Evolutionary conservation across 345 rosid species (phyloP).

Genomic region (Lepidium didymum): DNA sequence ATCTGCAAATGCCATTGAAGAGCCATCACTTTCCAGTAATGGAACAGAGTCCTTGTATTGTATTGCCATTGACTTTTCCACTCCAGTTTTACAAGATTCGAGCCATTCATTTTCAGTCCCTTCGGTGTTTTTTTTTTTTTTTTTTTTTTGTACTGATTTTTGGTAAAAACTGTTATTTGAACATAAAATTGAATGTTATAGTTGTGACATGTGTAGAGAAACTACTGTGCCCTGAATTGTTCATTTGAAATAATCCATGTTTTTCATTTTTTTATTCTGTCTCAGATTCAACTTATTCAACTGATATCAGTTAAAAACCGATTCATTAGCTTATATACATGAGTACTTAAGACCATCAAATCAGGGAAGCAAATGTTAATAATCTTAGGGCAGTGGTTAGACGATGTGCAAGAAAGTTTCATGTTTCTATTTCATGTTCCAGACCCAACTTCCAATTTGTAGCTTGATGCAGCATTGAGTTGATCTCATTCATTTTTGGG

Average conservation of each 20-base stretch:
- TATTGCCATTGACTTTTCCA: neutral
- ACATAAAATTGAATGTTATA: slow-evolving; percentile 20
- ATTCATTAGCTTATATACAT: neutral
- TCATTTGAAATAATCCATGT: slow-evolving; percentile 16
- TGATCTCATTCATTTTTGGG: slow-evolving; percentile 33
- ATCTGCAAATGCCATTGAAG: slow-evolving; percentile 10
- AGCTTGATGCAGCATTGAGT: slow-evolving; percentile 29
- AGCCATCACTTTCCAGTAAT: neutral
- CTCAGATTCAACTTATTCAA: neutral
- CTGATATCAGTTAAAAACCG: neutral
- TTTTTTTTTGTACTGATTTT: slow-evolving; percentile 8
- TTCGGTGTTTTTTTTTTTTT: neutral
- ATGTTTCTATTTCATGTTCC: slow-evolving; percentile 19
- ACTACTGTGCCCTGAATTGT: slow-evolving; percentile 3
- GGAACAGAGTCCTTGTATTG: slow-evolving; percentile 11
- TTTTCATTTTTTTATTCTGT: neutral
- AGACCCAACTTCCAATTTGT: slow-evolving; percentile 16
- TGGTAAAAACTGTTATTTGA: slow-evolving; percentile 19
- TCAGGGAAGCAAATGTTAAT: neutral
- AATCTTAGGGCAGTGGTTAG: neutral
- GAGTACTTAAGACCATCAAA: neutral
- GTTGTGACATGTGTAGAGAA: slow-evolving; percentile 18
- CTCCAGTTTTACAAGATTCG: slow-evolving; percentile 12
- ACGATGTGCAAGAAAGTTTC: neutral
- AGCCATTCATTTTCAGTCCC: slow-evolving; percentile 15